Percentiles rank a stretch among this genome's conserved stretches.
Evolutionary conservation across 192 early-diverging fungal genomes (phyloP).

Genomic region (Umbelopsis ramanniana): DNA sequence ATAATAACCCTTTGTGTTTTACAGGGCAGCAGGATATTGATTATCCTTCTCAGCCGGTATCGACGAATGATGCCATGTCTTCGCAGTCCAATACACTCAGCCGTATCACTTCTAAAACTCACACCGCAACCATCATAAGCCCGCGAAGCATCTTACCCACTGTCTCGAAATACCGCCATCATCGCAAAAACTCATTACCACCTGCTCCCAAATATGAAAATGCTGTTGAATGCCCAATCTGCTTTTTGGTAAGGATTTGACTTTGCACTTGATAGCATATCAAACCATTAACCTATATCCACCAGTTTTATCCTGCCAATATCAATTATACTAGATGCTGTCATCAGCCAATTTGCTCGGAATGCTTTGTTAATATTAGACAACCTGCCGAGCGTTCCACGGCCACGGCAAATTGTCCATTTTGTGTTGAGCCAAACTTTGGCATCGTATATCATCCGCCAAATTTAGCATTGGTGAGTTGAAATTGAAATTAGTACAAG

Average conservation of each 20-base stretch:
- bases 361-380: constrained; percentile 38
- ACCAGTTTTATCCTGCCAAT: constrained; percentile 31
- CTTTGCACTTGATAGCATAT: neutral
- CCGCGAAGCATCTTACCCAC: neutral
- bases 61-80: neutral
- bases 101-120: neutral
- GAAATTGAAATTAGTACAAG: no score
- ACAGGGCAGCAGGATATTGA: constrained; percentile 6
- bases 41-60: neutral
- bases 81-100: neutral
- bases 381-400: constrained; percentile 1
- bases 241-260: constrained; percentile 27
- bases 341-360: constrained; percentile 35
- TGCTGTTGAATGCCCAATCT: constrained; percentile 35
- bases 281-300: neutral
- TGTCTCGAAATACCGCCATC: constrained; percentile 4
- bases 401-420: constrained; percentile 28
- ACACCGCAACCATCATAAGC: neutral
- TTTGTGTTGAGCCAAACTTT: constrained; percentile 35
- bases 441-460: constrained; percentile 33
- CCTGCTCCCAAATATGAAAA: neutral
- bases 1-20: neutral
- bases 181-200: neutral
- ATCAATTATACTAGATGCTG: constrained; percentile 39
- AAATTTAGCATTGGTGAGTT: neutral